Conservation (phyloP, 2,329 filamentous ascomycete species). For the Alternaria gansuensis region DNA sequence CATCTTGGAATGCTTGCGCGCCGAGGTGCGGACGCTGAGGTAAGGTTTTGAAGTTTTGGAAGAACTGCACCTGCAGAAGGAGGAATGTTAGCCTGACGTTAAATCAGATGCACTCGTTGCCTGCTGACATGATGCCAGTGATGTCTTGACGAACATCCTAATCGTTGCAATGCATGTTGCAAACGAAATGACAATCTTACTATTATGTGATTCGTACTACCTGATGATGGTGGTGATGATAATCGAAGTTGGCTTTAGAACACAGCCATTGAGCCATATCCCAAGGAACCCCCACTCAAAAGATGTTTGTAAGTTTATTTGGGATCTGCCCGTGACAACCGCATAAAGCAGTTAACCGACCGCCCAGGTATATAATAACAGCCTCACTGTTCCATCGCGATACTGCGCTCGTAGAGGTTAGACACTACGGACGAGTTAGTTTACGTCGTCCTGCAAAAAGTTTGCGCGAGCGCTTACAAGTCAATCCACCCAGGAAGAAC, state of each 20-base stretch:
- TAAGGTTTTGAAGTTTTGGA: neutral
- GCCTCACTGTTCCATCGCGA: constrained; percentile 4
- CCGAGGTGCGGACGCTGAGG: neutral
- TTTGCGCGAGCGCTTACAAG: constrained; percentile 19
- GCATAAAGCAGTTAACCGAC: neutral
- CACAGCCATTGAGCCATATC: neutral
- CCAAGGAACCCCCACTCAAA: neutral
- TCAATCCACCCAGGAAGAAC: constrained; percentile 26
- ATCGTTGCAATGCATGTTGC: neutral
- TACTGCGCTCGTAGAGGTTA: constrained; percentile 25
- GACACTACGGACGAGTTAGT: constrained; percentile 19
- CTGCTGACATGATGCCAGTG: neutral
- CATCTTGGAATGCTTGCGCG: neutral
- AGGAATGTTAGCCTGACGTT: neutral
- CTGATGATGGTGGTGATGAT: neutral
- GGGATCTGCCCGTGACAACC: neutral
- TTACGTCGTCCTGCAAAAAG: neutral
- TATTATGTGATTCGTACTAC: neutral
- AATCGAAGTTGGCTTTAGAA: neutral
- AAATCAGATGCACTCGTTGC: neutral
- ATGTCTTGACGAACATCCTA: neutral
- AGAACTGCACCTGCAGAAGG: neutral
- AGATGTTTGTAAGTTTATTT: neutral
- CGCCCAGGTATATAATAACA: neutral
- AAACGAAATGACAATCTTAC: neutral